Evolutionary conservation across 176 grass and related monocot species (phyloP).

Genomic region (Puya raimondii): DNA sequence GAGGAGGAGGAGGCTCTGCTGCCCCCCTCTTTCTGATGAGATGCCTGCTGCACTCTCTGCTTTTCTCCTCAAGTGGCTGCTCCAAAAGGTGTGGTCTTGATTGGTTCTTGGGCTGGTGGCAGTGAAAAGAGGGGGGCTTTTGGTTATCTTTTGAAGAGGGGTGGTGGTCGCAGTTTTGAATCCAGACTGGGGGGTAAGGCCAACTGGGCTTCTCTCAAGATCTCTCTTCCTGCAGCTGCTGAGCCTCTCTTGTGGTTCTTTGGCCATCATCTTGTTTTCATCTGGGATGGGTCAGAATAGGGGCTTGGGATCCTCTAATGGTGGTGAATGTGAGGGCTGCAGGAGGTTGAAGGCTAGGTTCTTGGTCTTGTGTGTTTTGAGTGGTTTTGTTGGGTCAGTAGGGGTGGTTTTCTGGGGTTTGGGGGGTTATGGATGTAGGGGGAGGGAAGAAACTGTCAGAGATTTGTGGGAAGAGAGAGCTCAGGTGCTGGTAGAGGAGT

Average conservation of each 20-base stretch:
- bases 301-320: not conserved
- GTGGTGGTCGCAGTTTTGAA: not conserved
- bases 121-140: slow-evolving; percentile 8
- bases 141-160: not conserved
- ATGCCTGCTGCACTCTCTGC: slow-evolving; percentile 16
- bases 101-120: slow-evolving; percentile 7
- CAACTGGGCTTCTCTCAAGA: slow-evolving; percentile 4
- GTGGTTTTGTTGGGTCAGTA: slow-evolving; percentile 3
- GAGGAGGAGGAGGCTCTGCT: not conserved
- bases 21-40: slow-evolving; percentile 14
- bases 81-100: slow-evolving; percentile 32
- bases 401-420: slow-evolving; percentile 12
- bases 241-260: not conserved
- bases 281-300: not conserved
- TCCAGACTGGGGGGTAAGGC: not conserved
- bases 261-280: not conserved
- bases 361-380: slow-evolving; percentile 26
- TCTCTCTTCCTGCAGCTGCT: slow-evolving; percentile 9
- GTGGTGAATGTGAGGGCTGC: slow-evolving; percentile 13
- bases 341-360: slow-evolving; percentile 23
- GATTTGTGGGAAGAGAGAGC: slow-evolving; percentile 13
- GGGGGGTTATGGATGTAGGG: slow-evolving; percentile 6
- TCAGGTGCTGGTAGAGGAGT: slow-evolving; percentile 22
- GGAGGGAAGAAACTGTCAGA: slow-evolving; percentile 9
- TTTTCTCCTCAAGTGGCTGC: slow-evolving; percentile 25